Conservation (phyloP, 2,329 filamentous ascomycete genomes). For the Scolecobasidium constrictum region DNA sequence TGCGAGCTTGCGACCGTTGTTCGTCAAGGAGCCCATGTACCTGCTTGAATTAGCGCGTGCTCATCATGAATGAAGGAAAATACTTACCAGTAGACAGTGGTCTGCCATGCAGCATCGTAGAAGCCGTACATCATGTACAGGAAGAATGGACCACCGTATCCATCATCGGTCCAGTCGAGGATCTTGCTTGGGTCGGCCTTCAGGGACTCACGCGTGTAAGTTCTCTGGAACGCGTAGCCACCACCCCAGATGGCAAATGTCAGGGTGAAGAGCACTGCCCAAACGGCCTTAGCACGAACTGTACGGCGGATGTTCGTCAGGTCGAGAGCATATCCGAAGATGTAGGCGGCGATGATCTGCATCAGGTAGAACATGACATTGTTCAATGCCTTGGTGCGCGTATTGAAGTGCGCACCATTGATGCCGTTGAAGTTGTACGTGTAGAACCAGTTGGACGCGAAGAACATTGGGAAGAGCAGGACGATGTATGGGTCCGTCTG, state of each 20-base stretch:
- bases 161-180: constrained; percentile 54
- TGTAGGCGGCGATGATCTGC: constrained; percentile 65
- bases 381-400: constrained; percentile 66
- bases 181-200: constrained; percentile 18
- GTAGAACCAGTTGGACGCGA: constrained; percentile 71
- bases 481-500: constrained; percentile 61
- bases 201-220: constrained; percentile 37
- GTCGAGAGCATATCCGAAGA: constrained; percentile 66
- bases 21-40: constrained; percentile 88
- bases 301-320: constrained; percentile 45
- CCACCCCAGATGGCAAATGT: constrained; percentile 77
- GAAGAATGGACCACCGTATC: constrained; percentile 72
- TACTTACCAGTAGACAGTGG: constrained; percentile 70
- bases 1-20: constrained; percentile 83
- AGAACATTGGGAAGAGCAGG: constrained; percentile 71
- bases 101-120: constrained; percentile 86
- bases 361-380: constrained; percentile 67
- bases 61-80: constrained; percentile 2
- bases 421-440: constrained; percentile 69
- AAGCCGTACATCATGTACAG: constrained; percentile 86
- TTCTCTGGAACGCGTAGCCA: constrained; percentile 65
- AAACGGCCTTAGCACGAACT: constrained; percentile 54
- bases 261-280: constrained; percentile 51
- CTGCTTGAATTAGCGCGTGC: constrained; percentile 26
- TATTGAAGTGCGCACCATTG: constrained; percentile 61